Evolutionary conservation across 2,329 filamentous ascomycete genomes (phyloP).

Genomic region (Daldinia sp.): DNA sequence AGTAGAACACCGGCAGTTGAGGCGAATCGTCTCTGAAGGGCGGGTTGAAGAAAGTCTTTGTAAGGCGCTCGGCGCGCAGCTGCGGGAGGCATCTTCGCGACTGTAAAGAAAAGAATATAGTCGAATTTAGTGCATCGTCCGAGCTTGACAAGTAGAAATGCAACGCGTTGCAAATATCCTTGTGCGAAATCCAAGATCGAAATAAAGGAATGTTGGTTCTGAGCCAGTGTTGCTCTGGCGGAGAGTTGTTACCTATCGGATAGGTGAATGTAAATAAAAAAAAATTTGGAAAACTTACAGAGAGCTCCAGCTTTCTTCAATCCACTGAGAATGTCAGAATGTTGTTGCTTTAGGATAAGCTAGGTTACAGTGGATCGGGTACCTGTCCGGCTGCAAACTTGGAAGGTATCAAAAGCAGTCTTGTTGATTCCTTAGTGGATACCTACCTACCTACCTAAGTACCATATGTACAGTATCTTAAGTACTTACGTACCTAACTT

Average conservation of each 20-base stretch:
- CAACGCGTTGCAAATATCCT: not conserved
- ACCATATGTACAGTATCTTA: too few relatives aligned
- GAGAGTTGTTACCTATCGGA: constrained; percentile 18
- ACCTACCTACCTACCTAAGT: too few relatives aligned
- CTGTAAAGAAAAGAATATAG: constrained; percentile 54
- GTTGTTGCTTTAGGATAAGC: not conserved
- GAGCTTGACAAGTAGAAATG: constrained; percentile 1
- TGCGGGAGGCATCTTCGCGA: constrained; percentile 60
- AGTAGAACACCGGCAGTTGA: constrained; percentile 76
- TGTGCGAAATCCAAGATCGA: constrained; percentile 8
- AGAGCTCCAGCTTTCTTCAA: not conserved
- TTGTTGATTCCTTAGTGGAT: too few relatives aligned
- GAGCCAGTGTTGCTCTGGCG: constrained; percentile 31
- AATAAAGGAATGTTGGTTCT: constrained; percentile 28
- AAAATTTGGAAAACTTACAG: constrained; percentile 30
- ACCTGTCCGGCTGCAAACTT: not conserved
- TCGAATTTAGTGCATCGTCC: constrained; percentile 29
- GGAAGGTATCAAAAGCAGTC: too few relatives aligned
- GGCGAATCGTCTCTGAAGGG: constrained; percentile 85
- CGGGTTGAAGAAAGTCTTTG: constrained; percentile 89
- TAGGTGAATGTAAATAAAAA: constrained; percentile 40
- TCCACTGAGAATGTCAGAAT: constrained; percentile 20
- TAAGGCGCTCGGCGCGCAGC: constrained; percentile 70
- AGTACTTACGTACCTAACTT: too few relatives aligned
- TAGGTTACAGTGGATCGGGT: too few relatives aligned